Conservation (phyloP, 176 grass and related monocot species). For the Oryza nivara region DNA sequence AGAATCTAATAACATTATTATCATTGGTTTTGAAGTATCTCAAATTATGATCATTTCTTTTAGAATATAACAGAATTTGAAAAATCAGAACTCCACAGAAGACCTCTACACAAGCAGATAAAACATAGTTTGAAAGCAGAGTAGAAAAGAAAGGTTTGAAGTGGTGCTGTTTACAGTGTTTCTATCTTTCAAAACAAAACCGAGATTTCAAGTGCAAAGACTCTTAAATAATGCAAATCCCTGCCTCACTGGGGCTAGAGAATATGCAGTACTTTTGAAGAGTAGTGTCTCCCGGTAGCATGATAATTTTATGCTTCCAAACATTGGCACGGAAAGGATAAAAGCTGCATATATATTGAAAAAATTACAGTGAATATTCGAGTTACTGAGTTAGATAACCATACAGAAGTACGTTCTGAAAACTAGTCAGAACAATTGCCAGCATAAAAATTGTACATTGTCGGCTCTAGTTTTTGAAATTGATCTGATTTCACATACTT, state of each 20-base stretch:
- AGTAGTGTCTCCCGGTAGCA: slow-evolving; percentile 8
- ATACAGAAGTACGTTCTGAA: slow-evolving; percentile 7
- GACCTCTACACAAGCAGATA: slow-evolving; percentile 1
- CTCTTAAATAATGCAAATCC: slow-evolving; percentile 18
- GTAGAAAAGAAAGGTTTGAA: background rate
- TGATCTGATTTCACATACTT: background rate
- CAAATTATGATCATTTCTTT: slow-evolving; percentile 9
- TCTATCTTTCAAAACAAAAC: background rate
- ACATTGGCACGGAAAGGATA: background rate
- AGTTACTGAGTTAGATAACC: slow-evolving; percentile 19
- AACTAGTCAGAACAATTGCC: background rate
- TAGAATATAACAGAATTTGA: slow-evolving; percentile 1
- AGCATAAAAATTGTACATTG: background rate
- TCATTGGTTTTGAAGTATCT: slow-evolving; percentile 28
- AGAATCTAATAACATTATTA: background rate
- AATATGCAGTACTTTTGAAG: background rate
- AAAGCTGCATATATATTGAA: slow-evolving; percentile 20
- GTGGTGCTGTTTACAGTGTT: background rate
- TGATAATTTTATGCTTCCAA: slow-evolving; percentile 26
- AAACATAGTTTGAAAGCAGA: background rate
- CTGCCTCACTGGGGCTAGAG: background rate
- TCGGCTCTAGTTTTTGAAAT: background rate
- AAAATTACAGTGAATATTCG: slow-evolving; percentile 1
- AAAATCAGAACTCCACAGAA: background rate
- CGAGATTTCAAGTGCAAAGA: slow-evolving; percentile 10